A percentile compares a stretch with the other conserved stretches of the same genome.
phyloP scores from a whole-genome alignment of 2,329 filamentous ascomycete genomes.

The Xylaria hypoxylon region DNA sequence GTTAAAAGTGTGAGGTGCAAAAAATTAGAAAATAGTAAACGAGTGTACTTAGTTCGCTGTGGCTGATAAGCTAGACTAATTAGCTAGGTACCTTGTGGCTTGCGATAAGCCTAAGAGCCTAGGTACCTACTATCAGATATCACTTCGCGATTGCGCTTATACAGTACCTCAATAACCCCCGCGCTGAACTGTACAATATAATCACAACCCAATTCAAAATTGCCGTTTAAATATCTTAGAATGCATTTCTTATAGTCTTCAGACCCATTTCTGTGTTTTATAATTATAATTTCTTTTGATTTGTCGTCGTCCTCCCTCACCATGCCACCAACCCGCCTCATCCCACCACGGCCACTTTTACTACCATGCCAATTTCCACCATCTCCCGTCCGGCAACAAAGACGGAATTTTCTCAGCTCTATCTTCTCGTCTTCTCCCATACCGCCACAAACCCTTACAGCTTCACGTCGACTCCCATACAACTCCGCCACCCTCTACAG shows the following conservation, averaged over 20 bases:
- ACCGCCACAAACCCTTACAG: constrained; percentile 72
- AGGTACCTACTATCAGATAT: constrained; percentile 30
- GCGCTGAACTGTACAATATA: constrained; percentile 17
- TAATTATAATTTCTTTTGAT: constrained; percentile 10
- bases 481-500: constrained; percentile 77
- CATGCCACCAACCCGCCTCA: constrained; percentile 37
- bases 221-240: constrained; percentile 4
- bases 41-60: constrained; percentile 8
- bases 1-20: constrained; percentile 5
- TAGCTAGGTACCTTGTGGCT: constrained; percentile 14
- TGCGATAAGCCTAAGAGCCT: constrained; percentile 16
- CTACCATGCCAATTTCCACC: constrained; percentile 32
- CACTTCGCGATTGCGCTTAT: constrained; percentile 16
- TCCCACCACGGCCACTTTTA: constrained; percentile 31
- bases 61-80: constrained; percentile 22
- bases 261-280: neutral
- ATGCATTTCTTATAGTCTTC: constrained; percentile 34
- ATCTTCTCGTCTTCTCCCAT: constrained; percentile 42
- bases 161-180: neutral
- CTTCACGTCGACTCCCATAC: constrained; percentile 82
- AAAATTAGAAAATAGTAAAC: neutral
- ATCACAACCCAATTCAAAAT: neutral
- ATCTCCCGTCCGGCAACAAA: neutral
- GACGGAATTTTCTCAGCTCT: constrained; percentile 50
- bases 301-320: neutral